Evolutionary conservation across 495 filamentous ascomycete species (phyloP).

Genomic region (Copromyces sp.): DNA sequence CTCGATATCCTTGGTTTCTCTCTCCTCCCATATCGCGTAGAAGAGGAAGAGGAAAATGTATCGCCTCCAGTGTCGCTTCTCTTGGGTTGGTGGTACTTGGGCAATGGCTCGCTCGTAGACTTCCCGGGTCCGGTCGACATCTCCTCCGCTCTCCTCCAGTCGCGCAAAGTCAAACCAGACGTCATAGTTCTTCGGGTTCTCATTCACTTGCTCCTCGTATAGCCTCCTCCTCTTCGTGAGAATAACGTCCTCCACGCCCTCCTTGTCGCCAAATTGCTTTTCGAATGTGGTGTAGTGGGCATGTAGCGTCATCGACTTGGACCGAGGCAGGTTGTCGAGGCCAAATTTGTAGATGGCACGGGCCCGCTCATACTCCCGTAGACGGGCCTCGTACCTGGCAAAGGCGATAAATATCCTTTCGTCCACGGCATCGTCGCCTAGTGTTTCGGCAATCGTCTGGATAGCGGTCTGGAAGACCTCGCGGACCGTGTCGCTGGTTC

Average conservation of each 20-base stretch:
- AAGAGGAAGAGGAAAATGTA: constrained; percentile 98
- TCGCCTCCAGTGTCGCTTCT: constrained; percentile 93
- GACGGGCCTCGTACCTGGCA: constrained; percentile 81
- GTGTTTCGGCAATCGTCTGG: constrained; percentile 77
- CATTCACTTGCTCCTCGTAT: constrained; percentile 87
- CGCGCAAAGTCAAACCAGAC: constrained; percentile 93
- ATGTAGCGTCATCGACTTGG: constrained; percentile 75
- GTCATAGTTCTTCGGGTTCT: constrained; percentile 91
- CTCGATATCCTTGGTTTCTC: constrained; percentile 65
- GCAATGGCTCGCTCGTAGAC: constrained; percentile 95
- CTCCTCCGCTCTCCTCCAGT: constrained; percentile 73
- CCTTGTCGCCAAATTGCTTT: constrained; percentile 90
- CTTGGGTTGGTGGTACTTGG: constrained; percentile 88
- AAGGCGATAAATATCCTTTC: constrained; percentile 91
- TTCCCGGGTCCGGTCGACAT: constrained; percentile 74
- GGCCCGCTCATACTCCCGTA: constrained; percentile 93
- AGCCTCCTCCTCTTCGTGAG: constrained; percentile 87
- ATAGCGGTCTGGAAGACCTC: constrained; percentile 88
- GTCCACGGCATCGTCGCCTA: constrained; percentile 95
- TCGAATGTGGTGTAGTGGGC: constrained; percentile 94
- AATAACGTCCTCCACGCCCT: constrained; percentile 93
- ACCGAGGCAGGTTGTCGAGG: constrained; percentile 79
- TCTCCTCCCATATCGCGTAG: constrained; percentile 92
- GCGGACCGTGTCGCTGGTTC: constrained; percentile 79
- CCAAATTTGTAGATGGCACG: constrained; percentile 95